phyloP scores from a whole-genome alignment of 495 filamentous ascomycete species.

The Xylaria intraflava region DNA sequence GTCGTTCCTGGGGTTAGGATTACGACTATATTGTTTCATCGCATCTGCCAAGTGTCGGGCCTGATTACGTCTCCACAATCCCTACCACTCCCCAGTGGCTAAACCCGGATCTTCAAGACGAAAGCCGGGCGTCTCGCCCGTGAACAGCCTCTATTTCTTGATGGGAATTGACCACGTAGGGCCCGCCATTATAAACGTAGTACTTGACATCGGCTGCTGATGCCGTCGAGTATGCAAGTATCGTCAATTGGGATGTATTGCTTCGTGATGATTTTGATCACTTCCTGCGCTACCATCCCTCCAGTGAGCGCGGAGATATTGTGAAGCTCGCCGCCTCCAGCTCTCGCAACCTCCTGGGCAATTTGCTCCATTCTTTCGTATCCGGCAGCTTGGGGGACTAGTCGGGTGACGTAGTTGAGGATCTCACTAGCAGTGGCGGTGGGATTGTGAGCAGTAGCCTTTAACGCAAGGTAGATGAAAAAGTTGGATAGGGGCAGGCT shows the following conservation, averaged over 20 bases:
- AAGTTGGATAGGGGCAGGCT: slow-evolving; percentile 56
- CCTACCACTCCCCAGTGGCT: slow-evolving; percentile 29
- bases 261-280: slow-evolving; percentile 90
- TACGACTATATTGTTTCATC: slow-evolving; percentile 27
- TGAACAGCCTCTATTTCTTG: slow-evolving; percentile 18
- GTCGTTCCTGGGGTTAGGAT: slow-evolving; percentile 15
- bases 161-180: slow-evolving; percentile 11
- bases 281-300: slow-evolving; percentile 90
- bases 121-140: slow-evolving; percentile 31
- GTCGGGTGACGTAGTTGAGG: slow-evolving; percentile 31
- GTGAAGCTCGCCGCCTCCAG: slow-evolving; percentile 82
- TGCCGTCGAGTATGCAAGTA: slow-evolving; percentile 88
- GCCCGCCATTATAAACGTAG: slow-evolving; percentile 40
- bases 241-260: slow-evolving; percentile 96
- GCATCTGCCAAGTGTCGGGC: slow-evolving; percentile 25
- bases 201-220: slow-evolving; percentile 70
- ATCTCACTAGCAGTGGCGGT: slow-evolving; percentile 42
- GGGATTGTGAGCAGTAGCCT: slow-evolving; percentile 44
- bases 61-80: slow-evolving; percentile 16
- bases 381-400: slow-evolving; percentile 38
- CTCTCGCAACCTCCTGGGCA: slow-evolving; percentile 62
- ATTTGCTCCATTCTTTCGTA: slow-evolving; percentile 45
- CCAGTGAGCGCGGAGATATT: slow-evolving; percentile 88
- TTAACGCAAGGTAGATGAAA: slow-evolving; percentile 69
- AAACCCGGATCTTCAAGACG: slow-evolving; percentile 37